Percentiles rank a stretch among this genome's conserved stretches.
phyloP scores from a whole-genome alignment of 306 rosid genomes.

The Cucurbita pepo region DNA sequence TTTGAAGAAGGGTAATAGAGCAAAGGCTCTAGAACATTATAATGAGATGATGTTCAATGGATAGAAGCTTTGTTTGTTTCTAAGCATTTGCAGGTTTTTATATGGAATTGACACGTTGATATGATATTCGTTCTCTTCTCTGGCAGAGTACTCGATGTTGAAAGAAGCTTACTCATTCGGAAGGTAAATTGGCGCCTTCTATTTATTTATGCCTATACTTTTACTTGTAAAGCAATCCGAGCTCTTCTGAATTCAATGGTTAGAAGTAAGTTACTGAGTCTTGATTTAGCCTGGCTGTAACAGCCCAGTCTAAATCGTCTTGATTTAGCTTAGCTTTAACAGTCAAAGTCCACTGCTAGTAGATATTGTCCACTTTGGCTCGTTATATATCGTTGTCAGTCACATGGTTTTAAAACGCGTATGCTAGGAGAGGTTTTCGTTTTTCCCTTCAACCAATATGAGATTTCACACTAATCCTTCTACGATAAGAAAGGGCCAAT shows the following conservation, averaged over 20 bases:
- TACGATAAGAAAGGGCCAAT: background rate
- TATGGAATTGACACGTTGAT: background rate
- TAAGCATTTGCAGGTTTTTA: background rate
- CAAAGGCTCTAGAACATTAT: conserved; percentile 21
- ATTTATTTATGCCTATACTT: background rate
- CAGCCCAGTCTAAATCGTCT: too few species aligned
- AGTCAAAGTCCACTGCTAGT: too few species aligned
- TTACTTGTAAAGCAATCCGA: background rate
- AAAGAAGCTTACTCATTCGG: background rate
- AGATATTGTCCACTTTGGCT: too few species aligned
- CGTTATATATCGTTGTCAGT: too few species aligned
- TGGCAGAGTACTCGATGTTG: background rate
- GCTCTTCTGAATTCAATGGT: background rate
- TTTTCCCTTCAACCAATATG: too few species aligned
- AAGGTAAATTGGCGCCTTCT: background rate
- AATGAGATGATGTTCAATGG: conserved; percentile 28
- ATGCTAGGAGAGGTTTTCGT: too few species aligned
- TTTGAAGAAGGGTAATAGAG: conserved; percentile 23
- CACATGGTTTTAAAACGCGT: too few species aligned
- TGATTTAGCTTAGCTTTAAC: too few species aligned
- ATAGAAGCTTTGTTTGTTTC: background rate
- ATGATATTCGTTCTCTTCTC: background rate
- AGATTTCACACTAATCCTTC: background rate
- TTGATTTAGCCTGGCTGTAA: background rate
- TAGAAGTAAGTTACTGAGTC: background rate